These are phyloP conservation scores for Claviceps lovelessii DNA, from an alignment of 2,329 filamentous ascomycete species.

Conservation along the genomic window DNA sequence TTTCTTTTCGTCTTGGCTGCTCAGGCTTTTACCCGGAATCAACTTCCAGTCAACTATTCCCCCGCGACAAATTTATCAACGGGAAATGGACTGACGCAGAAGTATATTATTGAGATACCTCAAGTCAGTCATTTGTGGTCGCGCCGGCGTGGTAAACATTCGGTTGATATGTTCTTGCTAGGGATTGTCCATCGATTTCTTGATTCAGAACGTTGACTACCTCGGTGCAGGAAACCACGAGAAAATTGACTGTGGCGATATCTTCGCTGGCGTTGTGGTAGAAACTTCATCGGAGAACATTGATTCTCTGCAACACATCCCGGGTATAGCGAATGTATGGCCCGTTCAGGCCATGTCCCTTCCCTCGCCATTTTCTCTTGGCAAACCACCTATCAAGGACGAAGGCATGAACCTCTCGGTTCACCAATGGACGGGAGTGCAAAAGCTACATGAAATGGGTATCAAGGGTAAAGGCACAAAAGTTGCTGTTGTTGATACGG, in stretches of 20 bases:
- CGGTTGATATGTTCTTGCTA: neutral
- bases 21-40: neutral
- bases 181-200: slow-evolving; percentile 5
- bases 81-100: slow-evolving; percentile 9
- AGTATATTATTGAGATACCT: slow-evolving; percentile 13
- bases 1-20: neutral
- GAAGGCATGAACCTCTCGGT: slow-evolving; percentile 20
- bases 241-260: slow-evolving; percentile 20
- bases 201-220: slow-evolving; percentile 12
- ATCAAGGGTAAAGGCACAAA: slow-evolving; percentile 23
- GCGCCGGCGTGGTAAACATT: neutral
- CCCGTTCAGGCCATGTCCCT: slow-evolving; percentile 15
- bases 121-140: slow-evolving; percentile 4
- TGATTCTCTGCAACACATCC: slow-evolving; percentile 18
- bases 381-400: neutral
- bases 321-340: slow-evolving; percentile 25
- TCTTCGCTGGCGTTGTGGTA: slow-evolving; percentile 23
- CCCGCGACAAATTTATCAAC: neutral
- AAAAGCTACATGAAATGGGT: slow-evolving; percentile 22
- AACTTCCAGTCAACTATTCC: neutral
- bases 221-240: slow-evolving; percentile 10
- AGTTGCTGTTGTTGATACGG: slow-evolving; percentile 26
- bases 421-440: slow-evolving; percentile 23
- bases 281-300: slow-evolving; percentile 18
- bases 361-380: neutral